Conservation (phyloP, 306 rosid species). For the Urtica urens region DNA sequence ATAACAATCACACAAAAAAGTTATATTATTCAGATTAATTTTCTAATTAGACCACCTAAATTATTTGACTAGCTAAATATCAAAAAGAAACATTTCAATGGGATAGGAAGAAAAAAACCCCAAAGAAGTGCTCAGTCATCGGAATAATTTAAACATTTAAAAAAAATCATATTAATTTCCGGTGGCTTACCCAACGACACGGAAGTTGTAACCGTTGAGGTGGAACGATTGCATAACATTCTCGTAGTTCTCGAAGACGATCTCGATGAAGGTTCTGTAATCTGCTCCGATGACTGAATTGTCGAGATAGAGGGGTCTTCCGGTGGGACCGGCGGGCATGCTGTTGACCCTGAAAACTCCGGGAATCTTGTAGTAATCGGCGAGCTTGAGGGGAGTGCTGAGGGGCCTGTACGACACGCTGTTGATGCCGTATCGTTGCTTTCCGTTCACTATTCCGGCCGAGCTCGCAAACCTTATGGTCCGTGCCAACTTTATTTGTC, state of each 20-base stretch:
- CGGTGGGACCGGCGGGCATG: conserved; percentile 43
- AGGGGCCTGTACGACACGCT: conserved; percentile 43
- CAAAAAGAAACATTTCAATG: no score
- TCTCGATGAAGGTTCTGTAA: conserved; percentile 51
- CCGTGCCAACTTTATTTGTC: conserved; percentile 37
- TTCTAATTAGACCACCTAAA: no score
- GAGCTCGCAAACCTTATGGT: conserved; percentile 46
- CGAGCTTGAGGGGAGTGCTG: conserved; percentile 69
- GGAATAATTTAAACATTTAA: no score
- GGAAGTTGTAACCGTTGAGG: conserved; percentile 57
- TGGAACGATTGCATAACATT: conserved; percentile 53
- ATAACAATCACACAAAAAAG: no score
- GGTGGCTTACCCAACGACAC: conserved; percentile 66
- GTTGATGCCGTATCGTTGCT: conserved; percentile 63
- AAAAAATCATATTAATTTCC: not conserved
- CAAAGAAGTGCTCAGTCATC: no score
- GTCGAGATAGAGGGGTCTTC: conserved; percentile 34
- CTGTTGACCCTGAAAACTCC: conserved; percentile 55
- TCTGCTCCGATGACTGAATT: conserved; percentile 67
- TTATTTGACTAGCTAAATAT: no score
- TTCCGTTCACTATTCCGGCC: conserved; percentile 36
- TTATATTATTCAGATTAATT: no score
- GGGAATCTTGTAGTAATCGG: conserved; percentile 60
- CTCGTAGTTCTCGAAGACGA: conserved; percentile 58
- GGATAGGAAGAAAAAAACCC: no score